Conservation (phyloP, 306 rosid genomes). For the Prunus salicina region DNA sequence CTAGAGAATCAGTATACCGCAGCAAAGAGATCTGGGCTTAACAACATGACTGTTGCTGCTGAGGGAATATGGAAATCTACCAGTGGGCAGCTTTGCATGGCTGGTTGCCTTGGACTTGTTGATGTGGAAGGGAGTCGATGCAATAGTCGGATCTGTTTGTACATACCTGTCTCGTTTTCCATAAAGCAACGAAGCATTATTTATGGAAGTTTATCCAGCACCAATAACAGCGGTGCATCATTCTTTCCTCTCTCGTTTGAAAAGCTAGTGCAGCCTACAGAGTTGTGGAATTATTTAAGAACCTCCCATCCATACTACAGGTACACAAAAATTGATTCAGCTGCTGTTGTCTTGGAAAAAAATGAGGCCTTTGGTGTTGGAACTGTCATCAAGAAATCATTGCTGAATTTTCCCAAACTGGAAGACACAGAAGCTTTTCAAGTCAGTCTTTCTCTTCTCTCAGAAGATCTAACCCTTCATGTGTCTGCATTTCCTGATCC, state of each 20-base stretch:
- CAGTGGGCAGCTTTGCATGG: slow-evolving; percentile 95
- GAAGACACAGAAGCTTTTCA: slow-evolving; percentile 60
- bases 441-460: slow-evolving; percentile 66
- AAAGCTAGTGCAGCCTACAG: slow-evolving; percentile 56
- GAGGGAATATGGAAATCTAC: slow-evolving; percentile 94
- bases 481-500: slow-evolving; percentile 49
- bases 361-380: slow-evolving; percentile 62
- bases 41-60: slow-evolving; percentile 67
- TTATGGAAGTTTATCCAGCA: slow-evolving; percentile 67
- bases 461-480: slow-evolving; percentile 81
- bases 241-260: slow-evolving; percentile 79
- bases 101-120: slow-evolving; percentile 69
- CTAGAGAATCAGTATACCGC: slow-evolving; percentile 61
- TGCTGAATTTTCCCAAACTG: slow-evolving; percentile 76
- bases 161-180: slow-evolving; percentile 68
- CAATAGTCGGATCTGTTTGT: slow-evolving; percentile 71
- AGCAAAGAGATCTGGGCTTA: slow-evolving; percentile 61
- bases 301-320: slow-evolving; percentile 58
- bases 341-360: slow-evolving; percentile 58
- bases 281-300: slow-evolving; percentile 74
- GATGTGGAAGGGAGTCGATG: slow-evolving; percentile 51
- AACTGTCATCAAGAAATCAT: slow-evolving; percentile 66
- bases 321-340: slow-evolving; percentile 49
- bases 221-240: slow-evolving; percentile 27
- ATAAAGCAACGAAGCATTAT: slow-evolving; percentile 66